Percentiles rank a stretch among this genome's conserved stretches.
Evolutionary conservation across 2,329 filamentous ascomycete species (phyloP).

Genomic region (Passalora sequoiae): DNA sequence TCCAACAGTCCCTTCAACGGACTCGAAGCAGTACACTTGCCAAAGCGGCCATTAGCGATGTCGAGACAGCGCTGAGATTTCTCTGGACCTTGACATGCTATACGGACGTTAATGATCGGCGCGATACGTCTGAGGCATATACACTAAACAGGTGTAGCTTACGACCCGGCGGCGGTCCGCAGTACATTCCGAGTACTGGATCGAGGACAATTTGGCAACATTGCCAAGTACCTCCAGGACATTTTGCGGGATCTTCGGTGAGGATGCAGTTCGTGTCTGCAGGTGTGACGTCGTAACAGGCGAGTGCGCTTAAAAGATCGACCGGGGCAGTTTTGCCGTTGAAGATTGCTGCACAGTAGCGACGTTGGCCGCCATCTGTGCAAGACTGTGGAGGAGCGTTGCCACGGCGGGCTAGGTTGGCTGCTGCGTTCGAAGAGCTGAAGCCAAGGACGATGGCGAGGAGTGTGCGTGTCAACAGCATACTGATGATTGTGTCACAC

Average conservation of each 20-base stretch:
- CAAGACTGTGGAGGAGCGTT: not conserved
- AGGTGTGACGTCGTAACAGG: conserved; percentile 9
- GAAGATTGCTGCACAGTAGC: conserved; percentile 5
- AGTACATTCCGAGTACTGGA: conserved; percentile 6
- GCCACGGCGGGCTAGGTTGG: too few species aligned
- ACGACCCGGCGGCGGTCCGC: conserved; percentile 6
- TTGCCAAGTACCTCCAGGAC: conserved; percentile 1
- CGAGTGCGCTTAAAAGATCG: conserved; percentile 2
- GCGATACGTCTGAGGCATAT: too few species aligned
- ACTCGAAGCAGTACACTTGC: conserved; percentile 1
- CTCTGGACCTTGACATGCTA: conserved; percentile 4
- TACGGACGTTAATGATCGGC: too few species aligned
- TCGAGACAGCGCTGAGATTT: conserved; percentile 3
- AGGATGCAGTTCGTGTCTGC: conserved; percentile 7
- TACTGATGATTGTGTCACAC: too few species aligned
- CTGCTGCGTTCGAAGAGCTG: too few species aligned
- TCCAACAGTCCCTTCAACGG: conserved; percentile 2
- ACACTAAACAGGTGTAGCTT: too few species aligned
- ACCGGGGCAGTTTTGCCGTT: conserved; percentile 7
- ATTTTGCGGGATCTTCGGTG: not conserved
- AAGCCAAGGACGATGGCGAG: too few species aligned
- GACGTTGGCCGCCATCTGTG: conserved; percentile 4
- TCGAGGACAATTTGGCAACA: conserved; percentile 5
- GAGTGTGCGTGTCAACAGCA: too few species aligned
- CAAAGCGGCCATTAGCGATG: conserved; percentile 3